Evolutionary conservation across 352 stramenopile genomes (phyloP), one percentile per base, ranked within the genome.

Genomic region (Phytophthora pluvialis): DNA sequence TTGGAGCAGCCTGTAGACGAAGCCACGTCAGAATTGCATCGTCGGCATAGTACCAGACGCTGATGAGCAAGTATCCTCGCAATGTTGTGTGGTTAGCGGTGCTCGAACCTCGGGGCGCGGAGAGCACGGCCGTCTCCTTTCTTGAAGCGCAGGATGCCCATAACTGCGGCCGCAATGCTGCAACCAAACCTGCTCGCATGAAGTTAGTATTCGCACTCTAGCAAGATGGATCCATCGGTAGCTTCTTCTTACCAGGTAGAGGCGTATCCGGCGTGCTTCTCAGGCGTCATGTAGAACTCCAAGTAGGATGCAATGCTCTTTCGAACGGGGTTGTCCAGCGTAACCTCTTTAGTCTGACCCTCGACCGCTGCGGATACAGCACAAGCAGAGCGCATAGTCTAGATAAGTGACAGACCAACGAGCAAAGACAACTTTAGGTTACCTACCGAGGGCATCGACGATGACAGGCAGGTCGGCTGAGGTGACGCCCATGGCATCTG

Each of bases 221-320:
- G 16, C 12, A 47, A 12, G 39, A 49, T 21, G 7, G 28, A 21
- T 42, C 13, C 29, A 21, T 58, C 29, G 51, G 31, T 33, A 61
- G 21, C 16, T 39, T 5, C 7, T 39, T 33, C 75, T 43, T 83
- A 95, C 88, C 88, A 96, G 5, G 86, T 96, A 25, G 76, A 81
- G 3, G 88, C 88, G 48, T 96, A 96, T 35, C 81, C 86, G 4
- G 82, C 86, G 67, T 96, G 88, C 67, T 94, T 96, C 49, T 86
- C 75, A 21, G 88, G 88, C 5, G 88, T 94, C 88, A 96, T 96
- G 84, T 96, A 94, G 60, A 96, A 96, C 47, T 91, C 83, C 55
- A 90, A 60, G 70, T 94, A 96, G 35, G 83, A 93, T 18, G 78
- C 69, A 29, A 93, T 70, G 39, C 73, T 90, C 67, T 96, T 96